A percentile compares a stretch with the other conserved stretches of the same genome.
phyloP scores from a whole-genome alignment of 2,329 filamentous ascomycete genomes.

The Immersiporthe knoxdaviesiana region DNA sequence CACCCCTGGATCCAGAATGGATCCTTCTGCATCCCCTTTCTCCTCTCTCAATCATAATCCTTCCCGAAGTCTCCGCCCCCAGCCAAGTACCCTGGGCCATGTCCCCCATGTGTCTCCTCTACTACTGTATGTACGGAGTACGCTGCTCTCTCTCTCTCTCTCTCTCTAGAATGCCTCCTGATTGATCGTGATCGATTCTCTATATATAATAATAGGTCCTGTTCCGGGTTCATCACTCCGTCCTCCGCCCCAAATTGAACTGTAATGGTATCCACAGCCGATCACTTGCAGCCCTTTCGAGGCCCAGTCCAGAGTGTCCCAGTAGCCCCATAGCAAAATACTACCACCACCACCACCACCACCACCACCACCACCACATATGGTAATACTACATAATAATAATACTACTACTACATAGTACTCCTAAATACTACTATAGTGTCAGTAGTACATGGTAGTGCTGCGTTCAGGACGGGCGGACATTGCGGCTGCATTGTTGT shows the following conservation, averaged over 20 bases:
- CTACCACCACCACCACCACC: too few species aligned
- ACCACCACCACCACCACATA: too few species aligned
- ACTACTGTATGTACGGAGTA: too few species aligned
- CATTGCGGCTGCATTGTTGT: neutral
- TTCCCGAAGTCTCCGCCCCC: constrained; percentile 8
- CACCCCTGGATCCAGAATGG: neutral
- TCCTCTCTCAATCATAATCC: neutral
- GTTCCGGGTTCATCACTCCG: neutral
- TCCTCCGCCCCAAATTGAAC: neutral
- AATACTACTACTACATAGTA: too few species aligned
- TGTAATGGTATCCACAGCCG: neutral
- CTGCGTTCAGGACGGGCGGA: neutral
- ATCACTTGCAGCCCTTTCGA: neutral
- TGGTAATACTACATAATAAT: neutral
- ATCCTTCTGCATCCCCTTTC: neutral
- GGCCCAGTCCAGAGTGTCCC: neutral
- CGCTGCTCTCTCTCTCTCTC: too few species aligned
- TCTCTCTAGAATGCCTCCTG: neutral
- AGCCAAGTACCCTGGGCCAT: neutral
- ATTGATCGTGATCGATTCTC: neutral
- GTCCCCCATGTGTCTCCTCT: neutral
- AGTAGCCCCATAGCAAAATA: too few species aligned
- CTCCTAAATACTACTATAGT: neutral
- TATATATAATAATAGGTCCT: too few species aligned
- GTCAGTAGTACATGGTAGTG: neutral